Conservation (phyloP, 495 filamentous ascomycete species). For the Annulohypoxylon maeteangense region DNA sequence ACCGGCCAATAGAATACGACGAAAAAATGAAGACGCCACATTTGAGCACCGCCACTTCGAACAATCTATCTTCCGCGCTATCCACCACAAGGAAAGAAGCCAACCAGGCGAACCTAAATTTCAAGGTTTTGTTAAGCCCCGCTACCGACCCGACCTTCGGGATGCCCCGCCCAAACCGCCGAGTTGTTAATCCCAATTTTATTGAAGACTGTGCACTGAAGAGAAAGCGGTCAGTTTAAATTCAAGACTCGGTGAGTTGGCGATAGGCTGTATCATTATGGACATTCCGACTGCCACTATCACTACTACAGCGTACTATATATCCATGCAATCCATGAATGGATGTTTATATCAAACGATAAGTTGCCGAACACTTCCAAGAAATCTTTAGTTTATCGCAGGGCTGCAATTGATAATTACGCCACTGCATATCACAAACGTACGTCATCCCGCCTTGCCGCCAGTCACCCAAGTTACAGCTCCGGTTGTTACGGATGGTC, state of each 20-base stretch:
- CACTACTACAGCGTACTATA: neutral
- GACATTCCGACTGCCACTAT: neutral
- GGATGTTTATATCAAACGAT: neutral
- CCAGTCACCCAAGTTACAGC: conserved; percentile 6
- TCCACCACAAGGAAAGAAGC: neutral
- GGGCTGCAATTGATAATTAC: neutral
- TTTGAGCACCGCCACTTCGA: conserved; percentile 24
- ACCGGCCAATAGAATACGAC: conserved; percentile 25
- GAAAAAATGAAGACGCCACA: conserved; percentile 31
- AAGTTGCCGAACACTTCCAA: neutral
- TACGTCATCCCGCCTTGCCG: conserved; percentile 30
- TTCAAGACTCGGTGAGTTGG: conserved; percentile 25
- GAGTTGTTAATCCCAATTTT: conserved; percentile 36
- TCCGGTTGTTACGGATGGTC: neutral
- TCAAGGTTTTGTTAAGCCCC: conserved; percentile 3
- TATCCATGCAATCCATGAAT: neutral
- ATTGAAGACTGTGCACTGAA: conserved; percentile 1
- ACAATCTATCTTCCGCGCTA: conserved; percentile 6
- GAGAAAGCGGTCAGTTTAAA: conserved; percentile 33
- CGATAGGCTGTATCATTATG: neutral
- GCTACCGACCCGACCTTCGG: conserved; percentile 11
- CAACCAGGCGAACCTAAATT: neutral
- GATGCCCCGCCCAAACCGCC: conserved; percentile 21
- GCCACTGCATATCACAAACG: conserved; percentile 19
- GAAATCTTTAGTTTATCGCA: neutral